phyloP scores from a whole-genome alignment of 2,329 filamentous ascomycete species.

The Ustulina deusta region DNA sequence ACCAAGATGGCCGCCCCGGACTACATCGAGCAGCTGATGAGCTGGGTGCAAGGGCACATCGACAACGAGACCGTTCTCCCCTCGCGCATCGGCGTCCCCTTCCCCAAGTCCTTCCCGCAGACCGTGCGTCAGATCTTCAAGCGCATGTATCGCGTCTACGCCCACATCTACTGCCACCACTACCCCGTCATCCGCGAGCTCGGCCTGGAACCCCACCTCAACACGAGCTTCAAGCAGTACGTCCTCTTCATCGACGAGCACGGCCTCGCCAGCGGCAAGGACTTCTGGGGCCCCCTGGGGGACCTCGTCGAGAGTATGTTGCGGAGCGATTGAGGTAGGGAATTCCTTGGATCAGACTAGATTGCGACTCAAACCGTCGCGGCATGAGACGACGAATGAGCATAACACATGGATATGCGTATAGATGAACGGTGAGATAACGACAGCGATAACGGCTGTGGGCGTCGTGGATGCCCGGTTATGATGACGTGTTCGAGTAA shows the following conservation, averaged over 20 bases:
- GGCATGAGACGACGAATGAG: conserved; percentile 2
- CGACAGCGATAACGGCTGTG: neutral
- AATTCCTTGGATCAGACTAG: neutral
- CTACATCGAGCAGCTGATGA: conserved; percentile 98
- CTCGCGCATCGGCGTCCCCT: conserved; percentile 93
- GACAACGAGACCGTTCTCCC: conserved; percentile 96
- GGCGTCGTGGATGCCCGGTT: conserved; percentile 26
- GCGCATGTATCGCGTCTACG: conserved; percentile 97
- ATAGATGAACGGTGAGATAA: conserved; percentile 24
- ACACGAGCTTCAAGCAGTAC: conserved; percentile 99
- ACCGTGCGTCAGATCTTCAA: conserved; percentile 98
- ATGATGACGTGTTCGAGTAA: conserved; percentile 34
- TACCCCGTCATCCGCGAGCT: conserved; percentile 96
- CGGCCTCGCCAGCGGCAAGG: conserved; percentile 88
- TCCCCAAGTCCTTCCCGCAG: conserved; percentile 89
- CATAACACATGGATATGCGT: conserved; percentile 33
- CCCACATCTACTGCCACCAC: conserved; percentile 99
- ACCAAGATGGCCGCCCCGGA: conserved; percentile 98
- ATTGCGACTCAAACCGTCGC: neutral
- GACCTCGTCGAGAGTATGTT: conserved; percentile 98
- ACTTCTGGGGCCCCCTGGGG: conserved; percentile 96
- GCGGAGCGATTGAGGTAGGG: conserved; percentile 77
- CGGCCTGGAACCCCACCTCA: conserved; percentile 94
- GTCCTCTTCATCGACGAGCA: conserved; percentile 99
- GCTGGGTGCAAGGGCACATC: conserved; percentile 94